Evolutionary conservation across 805 yeast species (phyloP).

Genomic region (Cyberlindnera japonica): DNA sequence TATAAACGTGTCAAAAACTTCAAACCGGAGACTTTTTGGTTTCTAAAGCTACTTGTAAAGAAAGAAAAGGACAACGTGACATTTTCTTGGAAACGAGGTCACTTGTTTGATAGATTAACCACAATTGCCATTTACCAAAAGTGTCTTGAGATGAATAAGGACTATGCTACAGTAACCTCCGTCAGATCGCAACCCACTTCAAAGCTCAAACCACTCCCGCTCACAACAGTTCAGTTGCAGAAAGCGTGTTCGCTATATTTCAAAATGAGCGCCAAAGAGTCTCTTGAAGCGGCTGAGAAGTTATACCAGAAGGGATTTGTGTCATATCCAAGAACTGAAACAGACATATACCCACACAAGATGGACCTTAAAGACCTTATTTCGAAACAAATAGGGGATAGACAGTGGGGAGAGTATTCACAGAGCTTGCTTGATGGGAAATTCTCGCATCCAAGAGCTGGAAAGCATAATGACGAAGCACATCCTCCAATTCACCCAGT

Average conservation of each 20-base stretch:
- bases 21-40: slow-evolving; percentile 79
- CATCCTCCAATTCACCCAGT: slow-evolving; percentile 99
- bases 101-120: slow-evolving; percentile 67
- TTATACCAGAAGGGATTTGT: slow-evolving; percentile 82
- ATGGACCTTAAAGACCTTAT: slow-evolving; percentile 70
- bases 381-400: slow-evolving; percentile 51
- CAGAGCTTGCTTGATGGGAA: slow-evolving; percentile 36
- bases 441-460: slow-evolving; percentile 69
- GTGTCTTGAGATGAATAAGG: slow-evolving; percentile 44
- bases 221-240: slow-evolving; percentile 92
- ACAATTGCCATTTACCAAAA: slow-evolving; percentile 64
- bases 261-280: slow-evolving; percentile 73
- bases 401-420: slow-evolving; percentile 75
- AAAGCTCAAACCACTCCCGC: slow-evolving; percentile 81
- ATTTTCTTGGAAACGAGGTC: slow-evolving; percentile 71
- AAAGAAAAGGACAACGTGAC: slow-evolving; percentile 38
- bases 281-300: slow-evolving; percentile 77
- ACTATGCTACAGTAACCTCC: slow-evolving; percentile 47
- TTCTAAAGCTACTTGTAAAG: slow-evolving; percentile 48
- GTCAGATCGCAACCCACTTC: slow-evolving; percentile 60
- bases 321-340: slow-evolving; percentile 97
- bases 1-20: slow-evolving; percentile 71
- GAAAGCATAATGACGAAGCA: slow-evolving; percentile 86
- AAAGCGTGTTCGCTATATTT: slow-evolving; percentile 75
- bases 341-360: slow-evolving; percentile 74